Conservation (phyloP, 768 basidiomycete genomes). For the Termitomyces sp. region DNA sequence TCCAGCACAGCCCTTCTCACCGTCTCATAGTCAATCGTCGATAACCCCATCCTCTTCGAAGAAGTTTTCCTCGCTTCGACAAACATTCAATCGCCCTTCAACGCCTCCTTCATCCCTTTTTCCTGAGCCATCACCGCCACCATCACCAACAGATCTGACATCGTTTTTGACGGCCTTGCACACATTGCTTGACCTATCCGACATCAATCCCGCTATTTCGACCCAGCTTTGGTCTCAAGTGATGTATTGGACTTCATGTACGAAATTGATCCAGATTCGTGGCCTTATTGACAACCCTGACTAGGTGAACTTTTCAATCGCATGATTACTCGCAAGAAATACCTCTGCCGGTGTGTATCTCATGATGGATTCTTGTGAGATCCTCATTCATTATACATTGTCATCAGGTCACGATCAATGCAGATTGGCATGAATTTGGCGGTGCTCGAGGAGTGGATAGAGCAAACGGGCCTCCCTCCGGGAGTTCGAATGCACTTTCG, state of each 20-base stretch:
- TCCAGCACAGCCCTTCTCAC: constrained; percentile 45
- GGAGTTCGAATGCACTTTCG: constrained; percentile 78
- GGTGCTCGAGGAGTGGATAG: constrained; percentile 88
- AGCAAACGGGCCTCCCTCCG: constrained; percentile 70
- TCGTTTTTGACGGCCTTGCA: constrained; percentile 83
- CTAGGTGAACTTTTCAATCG: constrained; percentile 84
- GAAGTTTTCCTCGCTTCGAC: constrained; percentile 61
- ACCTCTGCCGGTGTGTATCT: constrained; percentile 69
- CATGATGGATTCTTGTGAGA: background rate
- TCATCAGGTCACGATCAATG: constrained; percentile 67
- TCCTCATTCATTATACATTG: background rate
- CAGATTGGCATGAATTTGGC: constrained; percentile 88
- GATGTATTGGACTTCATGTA: constrained; percentile 97
- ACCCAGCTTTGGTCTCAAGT: constrained; percentile 95
- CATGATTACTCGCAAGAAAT: constrained; percentile 86
- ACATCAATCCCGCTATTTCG: constrained; percentile 83
- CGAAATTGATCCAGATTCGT: constrained; percentile 21
- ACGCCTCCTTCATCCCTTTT: constrained; percentile 48
- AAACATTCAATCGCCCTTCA: constrained; percentile 48
- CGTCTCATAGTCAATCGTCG: constrained; percentile 37
- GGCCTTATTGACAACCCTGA: constrained; percentile 6
- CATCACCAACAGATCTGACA: constrained; percentile 54
- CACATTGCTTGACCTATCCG: constrained; percentile 75
- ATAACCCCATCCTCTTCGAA: constrained; percentile 42
- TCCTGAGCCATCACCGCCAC: constrained; percentile 34